Evolutionary conservation across 225 moss, liverwort and hornwort genomes (phyloP), one percentile per base, ranked within the genome.

Genomic region (Thuidium tamariscinum): DNA sequence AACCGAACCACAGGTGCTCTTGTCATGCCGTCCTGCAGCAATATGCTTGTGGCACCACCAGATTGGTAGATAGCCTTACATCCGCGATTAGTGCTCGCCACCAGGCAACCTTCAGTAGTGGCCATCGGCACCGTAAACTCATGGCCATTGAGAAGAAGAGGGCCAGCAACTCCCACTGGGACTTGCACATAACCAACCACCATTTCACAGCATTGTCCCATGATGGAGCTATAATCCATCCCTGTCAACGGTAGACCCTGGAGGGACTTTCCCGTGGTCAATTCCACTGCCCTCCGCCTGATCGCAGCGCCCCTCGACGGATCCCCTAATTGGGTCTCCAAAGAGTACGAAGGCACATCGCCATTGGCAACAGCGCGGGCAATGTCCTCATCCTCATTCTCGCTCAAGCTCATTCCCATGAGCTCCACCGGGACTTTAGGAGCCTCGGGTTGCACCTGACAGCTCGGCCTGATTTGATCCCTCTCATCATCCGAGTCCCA

Each of bases 171-270:
- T 32, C 98, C 98, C 3, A 98, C 96, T 5, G 98, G 98, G 62
- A 98, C 66, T 91, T 98, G 98, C 60, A 98, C 94, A 57, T 96
- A 94, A 8, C 98, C 98, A 1, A 98, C 92, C n/a, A 98, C 98
- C 97, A 97, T 97, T 92, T 98, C 98, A 66, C 98, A 98, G 94
- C 98, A 98, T 92, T 95, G 95, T 36, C 98, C 98, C 51, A 97
- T 90, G 34, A 98, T 90, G 69, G 95, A 93, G 75, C 92, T 91
- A 29, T 98, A 98, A 82, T 98, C 96, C 80, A 98, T n/a, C n/a
- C 98, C 98, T 18, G 83, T 7, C 77, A 97, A 79, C 9, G 98
- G 97, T 23, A 98, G 80, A 15, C 96, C 96, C 82, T 95, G 90
- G 3, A 98, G 88, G 30, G 95, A 94, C 88, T 94, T 93, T 5